phyloP scores from a whole-genome alignment of 768 basidiomycete species.

The Termitomyces sp. region DNA sequence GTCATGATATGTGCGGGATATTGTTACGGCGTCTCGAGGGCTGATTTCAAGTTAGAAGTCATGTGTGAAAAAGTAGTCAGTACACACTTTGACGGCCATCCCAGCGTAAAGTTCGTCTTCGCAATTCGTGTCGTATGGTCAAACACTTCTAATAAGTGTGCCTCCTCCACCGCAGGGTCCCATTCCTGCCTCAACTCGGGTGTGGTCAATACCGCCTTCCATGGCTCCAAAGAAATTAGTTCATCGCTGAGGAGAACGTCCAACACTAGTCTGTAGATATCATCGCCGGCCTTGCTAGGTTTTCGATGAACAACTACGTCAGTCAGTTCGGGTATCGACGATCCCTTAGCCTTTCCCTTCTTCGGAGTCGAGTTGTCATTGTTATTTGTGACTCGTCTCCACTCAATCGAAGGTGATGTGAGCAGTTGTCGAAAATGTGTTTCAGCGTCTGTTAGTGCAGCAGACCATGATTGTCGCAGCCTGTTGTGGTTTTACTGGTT shows the following conservation, averaged over 20 bases:
- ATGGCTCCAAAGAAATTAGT: conserved; percentile 63
- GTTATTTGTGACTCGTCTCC: conserved; percentile 73
- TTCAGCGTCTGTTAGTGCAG: conserved; percentile 73
- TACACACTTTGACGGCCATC: conserved; percentile 95
- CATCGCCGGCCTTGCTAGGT: conserved; percentile 65
- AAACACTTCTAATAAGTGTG: conserved; percentile 80
- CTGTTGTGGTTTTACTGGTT: conserved; percentile 36
- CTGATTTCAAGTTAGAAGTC: conserved; percentile 36
- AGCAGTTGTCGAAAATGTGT: conserved; percentile 76
- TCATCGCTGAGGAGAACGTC: conserved; percentile 75
- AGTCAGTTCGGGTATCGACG: conserved; percentile 54
- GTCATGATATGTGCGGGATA: conserved; percentile 83
- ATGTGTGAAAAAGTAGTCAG: background rate
- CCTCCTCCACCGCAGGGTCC: conserved; percentile 91
- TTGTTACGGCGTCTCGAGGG: conserved; percentile 92
- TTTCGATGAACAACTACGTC: conserved; percentile 82
- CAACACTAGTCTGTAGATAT: conserved; percentile 77
- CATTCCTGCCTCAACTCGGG: conserved; percentile 88
- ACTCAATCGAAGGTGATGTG: conserved; percentile 67
- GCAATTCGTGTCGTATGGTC: conserved; percentile 83
- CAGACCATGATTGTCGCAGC: conserved; percentile 80
- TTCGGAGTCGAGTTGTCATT: conserved; percentile 37
- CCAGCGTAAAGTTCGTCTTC: conserved; percentile 88
- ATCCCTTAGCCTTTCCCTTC: conserved; percentile 62
- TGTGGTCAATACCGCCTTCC: conserved; percentile 79